These are phyloP conservation scores for Suillus lakei DNA, from an alignment of 768 basidiomycete genomes.

Conservation along the genomic window DNA sequence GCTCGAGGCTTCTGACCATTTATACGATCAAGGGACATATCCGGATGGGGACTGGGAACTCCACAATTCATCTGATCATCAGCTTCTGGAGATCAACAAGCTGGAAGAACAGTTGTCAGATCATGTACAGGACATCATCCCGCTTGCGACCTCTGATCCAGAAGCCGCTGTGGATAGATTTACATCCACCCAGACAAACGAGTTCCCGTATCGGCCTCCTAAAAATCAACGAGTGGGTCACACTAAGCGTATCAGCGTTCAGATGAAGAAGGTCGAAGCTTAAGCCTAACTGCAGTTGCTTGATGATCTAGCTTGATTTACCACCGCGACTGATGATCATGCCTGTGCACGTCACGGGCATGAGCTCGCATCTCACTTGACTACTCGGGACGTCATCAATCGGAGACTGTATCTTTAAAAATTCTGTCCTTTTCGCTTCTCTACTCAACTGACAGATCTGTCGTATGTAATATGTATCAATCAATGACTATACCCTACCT, in stretches of 20 bases:
- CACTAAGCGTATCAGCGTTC: constrained; percentile 44
- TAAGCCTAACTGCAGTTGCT: constrained; percentile 13
- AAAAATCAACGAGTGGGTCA: constrained; percentile 40
- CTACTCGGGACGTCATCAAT: neutral
- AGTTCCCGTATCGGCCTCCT: constrained; percentile 39
- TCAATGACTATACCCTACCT: neutral
- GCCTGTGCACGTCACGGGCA: neutral
- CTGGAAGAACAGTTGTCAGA: neutral
- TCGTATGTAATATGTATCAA: neutral
- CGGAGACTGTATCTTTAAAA: neutral
- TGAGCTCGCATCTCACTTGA: constrained; percentile 5
- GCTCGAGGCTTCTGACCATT: neutral
- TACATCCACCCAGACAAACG: constrained; percentile 14
- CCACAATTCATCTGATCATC: neutral
- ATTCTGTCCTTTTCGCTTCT: neutral
- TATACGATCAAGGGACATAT: neutral
- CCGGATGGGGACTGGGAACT: neutral
- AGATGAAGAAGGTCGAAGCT: constrained; percentile 33
- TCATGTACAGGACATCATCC: neutral
- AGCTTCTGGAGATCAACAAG: neutral
- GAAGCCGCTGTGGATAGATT: neutral
- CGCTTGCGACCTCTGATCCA: neutral
- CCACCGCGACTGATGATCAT: neutral
- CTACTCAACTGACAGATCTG: neutral
- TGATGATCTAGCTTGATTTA: constrained; percentile 1